Conservation (phyloP, 2,329 filamentous ascomycete genomes). For the Colletotrichum incanum region DNA sequence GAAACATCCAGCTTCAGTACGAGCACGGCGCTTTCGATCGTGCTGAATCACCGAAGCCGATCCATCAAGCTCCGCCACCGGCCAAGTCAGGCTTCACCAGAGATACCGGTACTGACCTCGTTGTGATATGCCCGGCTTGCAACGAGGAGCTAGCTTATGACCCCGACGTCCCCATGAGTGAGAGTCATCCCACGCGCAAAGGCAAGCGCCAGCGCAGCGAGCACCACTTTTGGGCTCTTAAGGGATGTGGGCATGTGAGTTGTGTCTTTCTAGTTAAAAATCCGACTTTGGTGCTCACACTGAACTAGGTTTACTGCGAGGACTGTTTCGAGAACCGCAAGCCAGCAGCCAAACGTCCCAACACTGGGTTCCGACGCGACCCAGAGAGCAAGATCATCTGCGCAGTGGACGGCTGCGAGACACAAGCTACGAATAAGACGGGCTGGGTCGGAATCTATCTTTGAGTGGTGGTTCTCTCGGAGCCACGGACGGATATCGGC, state of each 20-base stretch:
- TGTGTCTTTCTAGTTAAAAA: conserved; percentile 46
- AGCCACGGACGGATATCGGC: conserved; percentile 22
- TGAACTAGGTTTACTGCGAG: conserved; percentile 72
- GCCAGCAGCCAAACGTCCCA: conserved; percentile 53
- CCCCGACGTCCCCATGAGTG: conserved; percentile 58
- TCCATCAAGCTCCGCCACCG: conserved; percentile 74
- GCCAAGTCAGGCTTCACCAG: conserved; percentile 86
- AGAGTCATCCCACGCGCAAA: conserved; percentile 55
- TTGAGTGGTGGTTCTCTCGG: conserved; percentile 64
- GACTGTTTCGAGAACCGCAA: conserved; percentile 72
- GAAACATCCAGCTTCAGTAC: conserved; percentile 44
- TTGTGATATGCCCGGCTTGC: conserved; percentile 89
- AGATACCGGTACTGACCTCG: conserved; percentile 78
- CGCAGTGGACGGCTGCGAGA: conserved; percentile 70
- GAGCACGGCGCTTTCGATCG: conserved; percentile 49
- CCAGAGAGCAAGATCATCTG: conserved; percentile 60
- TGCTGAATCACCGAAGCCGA: conserved; percentile 58
- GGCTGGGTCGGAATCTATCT: conserved; percentile 76
- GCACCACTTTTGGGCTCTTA: conserved; percentile 93
- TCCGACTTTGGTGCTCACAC: conserved; percentile 45
- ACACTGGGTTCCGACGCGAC: conserved; percentile 39
- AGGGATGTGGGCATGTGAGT: conserved; percentile 90
- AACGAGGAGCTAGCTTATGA: conserved; percentile 86
- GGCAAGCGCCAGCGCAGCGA: conserved; percentile 72
- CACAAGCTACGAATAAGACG: conserved; percentile 67